phyloP scores from a whole-genome alignment of 2,329 filamentous ascomycete genomes.

The Aspergillus pseudonomiae region DNA sequence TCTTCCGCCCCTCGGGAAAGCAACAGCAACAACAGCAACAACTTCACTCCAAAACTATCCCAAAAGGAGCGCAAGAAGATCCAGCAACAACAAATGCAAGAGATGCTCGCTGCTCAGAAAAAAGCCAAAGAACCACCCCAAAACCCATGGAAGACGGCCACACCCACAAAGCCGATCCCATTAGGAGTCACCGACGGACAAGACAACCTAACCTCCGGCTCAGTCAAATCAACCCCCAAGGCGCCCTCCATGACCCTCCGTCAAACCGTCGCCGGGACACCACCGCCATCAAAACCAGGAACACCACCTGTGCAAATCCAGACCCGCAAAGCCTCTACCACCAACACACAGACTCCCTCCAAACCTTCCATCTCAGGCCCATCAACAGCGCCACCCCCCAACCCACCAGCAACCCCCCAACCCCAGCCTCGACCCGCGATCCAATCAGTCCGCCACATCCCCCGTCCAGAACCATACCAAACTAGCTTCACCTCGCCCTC shows the following conservation, averaged over 20 bases:
- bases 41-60: constrained; percentile 67
- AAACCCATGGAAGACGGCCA: constrained; percentile 67
- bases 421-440: constrained; percentile 32
- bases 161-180: constrained; percentile 18
- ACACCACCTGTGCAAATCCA: constrained; percentile 51
- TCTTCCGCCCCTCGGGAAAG: constrained; percentile 49
- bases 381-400: constrained; percentile 46
- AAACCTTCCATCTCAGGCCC: constrained; percentile 25
- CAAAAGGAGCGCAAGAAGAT: constrained; percentile 91
- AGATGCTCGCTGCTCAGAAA: constrained; percentile 37
- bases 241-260: constrained; percentile 61
- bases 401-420: constrained; percentile 22
- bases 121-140: constrained; percentile 38
- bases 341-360: constrained; percentile 18
- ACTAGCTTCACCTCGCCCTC: constrained; percentile 54
- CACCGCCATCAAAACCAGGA: constrained; percentile 31
- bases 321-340: constrained; percentile 29
- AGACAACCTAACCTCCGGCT: constrained; percentile 15
- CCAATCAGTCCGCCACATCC: constrained; percentile 55
- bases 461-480: constrained; percentile 33
- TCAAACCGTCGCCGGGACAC: constrained; percentile 59
- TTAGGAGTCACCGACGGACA: constrained; percentile 43
- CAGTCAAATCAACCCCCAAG: constrained; percentile 34
- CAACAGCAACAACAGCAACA: constrained; percentile 33
- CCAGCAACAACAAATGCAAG: constrained; percentile 66